Base-by-base conservation (phyloP, 2,329 filamentous ascomycete genomes). In the Fusarium papillatum region DNA sequence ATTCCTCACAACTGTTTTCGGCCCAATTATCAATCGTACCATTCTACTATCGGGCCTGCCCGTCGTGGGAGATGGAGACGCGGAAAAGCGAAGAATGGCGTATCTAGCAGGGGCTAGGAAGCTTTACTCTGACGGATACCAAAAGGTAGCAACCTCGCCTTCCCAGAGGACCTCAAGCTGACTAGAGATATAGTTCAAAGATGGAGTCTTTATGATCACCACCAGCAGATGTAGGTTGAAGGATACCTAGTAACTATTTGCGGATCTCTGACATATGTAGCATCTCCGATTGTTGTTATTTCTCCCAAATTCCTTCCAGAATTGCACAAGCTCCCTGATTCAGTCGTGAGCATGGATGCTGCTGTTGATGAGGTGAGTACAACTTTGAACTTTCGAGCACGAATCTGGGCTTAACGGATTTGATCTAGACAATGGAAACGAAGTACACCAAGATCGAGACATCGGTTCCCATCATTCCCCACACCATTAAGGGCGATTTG, bases 401-500 rank as follows among this genome's bases (percentile, higher is more conserved):
- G 36, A n/a, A 7, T 24, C 10, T 9, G 5, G 11, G 36, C 36
- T 29, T 10, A 43, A 13, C 5, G 5, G 17, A 10, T 11, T 38
- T 10, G 13, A 29, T 19, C 34, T 13, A 61, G 59, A 61, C 64
- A 2, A 78, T 84, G 78, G 79, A 83, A 24, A 48, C 78, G 10
- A 82, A 83, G 68, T 84, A 85, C 74, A 84, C 82, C n/a, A 75
- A 77, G 38, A 64, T 85, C 22, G 60, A 77, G 0, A 71, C 75
- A 9, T 76, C 79, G 7, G 67, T 80, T 11, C 72, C 70, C 16
- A 64, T 78, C n/a, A 48, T 84, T 24, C 68, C 81, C 1, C 76
- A 82, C 69, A 80, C 80, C 0, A 69, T 86, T 67, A 84, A 82
- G 66, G 73, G 72, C 3, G 77, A 70, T 50, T 71, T 86, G 24